Evolutionary conservation across 192 early-diverging fungal species (phyloP).

Genomic region (Coemansia furcata): DNA sequence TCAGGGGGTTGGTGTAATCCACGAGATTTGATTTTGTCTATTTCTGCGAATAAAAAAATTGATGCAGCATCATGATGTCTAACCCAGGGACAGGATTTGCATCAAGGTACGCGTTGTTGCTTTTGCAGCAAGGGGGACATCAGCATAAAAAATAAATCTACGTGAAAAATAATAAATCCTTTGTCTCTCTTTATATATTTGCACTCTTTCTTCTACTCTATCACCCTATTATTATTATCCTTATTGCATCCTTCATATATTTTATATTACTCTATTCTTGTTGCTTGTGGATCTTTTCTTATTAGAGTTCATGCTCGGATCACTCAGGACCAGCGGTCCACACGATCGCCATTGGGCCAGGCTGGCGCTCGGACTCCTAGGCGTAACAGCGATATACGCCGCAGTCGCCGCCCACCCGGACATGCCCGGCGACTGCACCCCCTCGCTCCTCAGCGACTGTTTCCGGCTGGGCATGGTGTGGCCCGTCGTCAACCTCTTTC

Average conservation of each 20-base stretch:
- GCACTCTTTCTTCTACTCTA: too few relatives aligned
- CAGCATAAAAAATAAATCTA: neutral
- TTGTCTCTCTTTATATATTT: too few relatives aligned
- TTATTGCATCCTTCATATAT: neutral
- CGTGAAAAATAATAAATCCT: neutral
- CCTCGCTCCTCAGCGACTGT: constrained; percentile 20
- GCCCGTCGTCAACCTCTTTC: constrained; percentile 13
- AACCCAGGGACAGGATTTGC: too few relatives aligned
- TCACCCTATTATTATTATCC: neutral
- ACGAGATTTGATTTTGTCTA: neutral
- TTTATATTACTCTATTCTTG: neutral
- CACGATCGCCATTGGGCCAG: neutral
- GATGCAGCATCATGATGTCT: neutral
- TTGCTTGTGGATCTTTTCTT: neutral
- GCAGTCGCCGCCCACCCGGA: too few relatives aligned
- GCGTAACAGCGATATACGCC: neutral
- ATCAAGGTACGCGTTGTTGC: neutral
- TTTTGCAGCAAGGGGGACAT: too few relatives aligned
- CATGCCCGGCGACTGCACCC: too few relatives aligned
- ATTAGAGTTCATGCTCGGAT: neutral
- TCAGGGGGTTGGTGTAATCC: neutral
- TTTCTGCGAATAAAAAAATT: neutral
- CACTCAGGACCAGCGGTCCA: neutral
- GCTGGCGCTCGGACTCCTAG: neutral
- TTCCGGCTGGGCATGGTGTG: constrained; percentile 35